Percentiles rank a stretch among this genome's conserved stretches.
Evolutionary conservation across 2,329 filamentous ascomycete species (phyloP).

Genomic region (Coleophoma crateriformis): DNA sequence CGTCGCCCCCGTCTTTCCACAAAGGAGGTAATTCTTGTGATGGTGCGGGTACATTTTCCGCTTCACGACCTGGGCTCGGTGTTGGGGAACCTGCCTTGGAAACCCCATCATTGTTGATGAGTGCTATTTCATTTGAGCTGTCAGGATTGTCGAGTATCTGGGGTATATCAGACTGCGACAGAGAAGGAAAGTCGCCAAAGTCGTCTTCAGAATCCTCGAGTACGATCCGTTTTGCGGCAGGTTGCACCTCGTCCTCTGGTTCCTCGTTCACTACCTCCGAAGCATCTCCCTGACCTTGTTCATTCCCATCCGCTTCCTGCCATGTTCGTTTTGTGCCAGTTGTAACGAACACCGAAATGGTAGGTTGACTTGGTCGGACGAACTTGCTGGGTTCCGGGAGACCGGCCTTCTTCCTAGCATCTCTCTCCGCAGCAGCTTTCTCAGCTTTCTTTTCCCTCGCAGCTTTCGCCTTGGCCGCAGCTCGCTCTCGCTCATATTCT

Average conservation of each 20-base stretch:
- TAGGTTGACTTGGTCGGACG: conserved; percentile 51
- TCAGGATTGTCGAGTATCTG: conserved; percentile 12
- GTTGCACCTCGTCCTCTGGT: background rate
- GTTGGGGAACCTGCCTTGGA: too few species aligned
- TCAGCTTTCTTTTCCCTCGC: conserved; percentile 50
- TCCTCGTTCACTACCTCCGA: background rate
- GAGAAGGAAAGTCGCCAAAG: conserved; percentile 25
- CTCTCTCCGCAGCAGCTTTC: conserved; percentile 42
- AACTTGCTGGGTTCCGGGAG: conserved; percentile 41
- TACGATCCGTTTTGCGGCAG: background rate
- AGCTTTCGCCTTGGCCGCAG: conserved; percentile 43
- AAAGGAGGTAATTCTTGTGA: too few species aligned
- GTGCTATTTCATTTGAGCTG: conserved; percentile 4
- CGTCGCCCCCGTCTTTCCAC: too few species aligned
- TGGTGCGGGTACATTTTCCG: too few species aligned
- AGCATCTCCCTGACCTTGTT: too few species aligned
- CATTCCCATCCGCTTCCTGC: conserved; percentile 1
- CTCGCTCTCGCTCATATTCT: conserved; percentile 49
- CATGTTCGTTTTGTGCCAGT: conserved; percentile 15
- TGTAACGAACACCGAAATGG: conserved; percentile 47
- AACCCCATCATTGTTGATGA: too few species aligned
- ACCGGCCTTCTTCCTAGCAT: conserved; percentile 45
- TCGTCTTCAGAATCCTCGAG: conserved; percentile 17
- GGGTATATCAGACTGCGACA: conserved; percentile 20
- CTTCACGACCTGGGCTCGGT: background rate